A percentile compares a stretch with the other conserved stretches of the same genome.
Conservation (phyloP, 371 early-diverging fungal genomes). For the Mucor sp. region DNA sequence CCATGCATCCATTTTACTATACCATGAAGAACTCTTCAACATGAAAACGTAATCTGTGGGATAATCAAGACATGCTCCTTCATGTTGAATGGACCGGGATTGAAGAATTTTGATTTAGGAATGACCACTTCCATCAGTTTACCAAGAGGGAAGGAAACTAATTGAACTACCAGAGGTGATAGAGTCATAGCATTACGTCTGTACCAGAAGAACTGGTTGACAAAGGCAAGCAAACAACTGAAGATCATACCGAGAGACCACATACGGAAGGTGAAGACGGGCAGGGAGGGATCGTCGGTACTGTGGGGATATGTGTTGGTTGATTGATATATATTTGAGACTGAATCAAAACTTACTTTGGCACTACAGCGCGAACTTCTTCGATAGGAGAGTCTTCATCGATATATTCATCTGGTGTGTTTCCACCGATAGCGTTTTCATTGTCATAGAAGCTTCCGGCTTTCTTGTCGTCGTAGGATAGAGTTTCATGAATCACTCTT, state of each 20-base stretch:
- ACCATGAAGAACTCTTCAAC: too few species aligned
- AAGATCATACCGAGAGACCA: constrained; percentile 70
- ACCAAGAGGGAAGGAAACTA: constrained; percentile 66
- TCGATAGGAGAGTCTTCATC: constrained; percentile 78
- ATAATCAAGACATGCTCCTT: constrained; percentile 86
- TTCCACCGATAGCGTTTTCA: not conserved
- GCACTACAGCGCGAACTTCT: constrained; percentile 70
- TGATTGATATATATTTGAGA: not conserved
- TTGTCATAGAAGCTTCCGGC: constrained; percentile 3
- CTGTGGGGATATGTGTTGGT: constrained; percentile 25
- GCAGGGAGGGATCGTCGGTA: constrained; percentile 67
- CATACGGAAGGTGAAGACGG: constrained; percentile 78
- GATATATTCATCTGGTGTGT: constrained; percentile 3
- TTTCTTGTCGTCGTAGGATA: not conserved
- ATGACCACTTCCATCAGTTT: constrained; percentile 62
- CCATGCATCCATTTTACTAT: too few species aligned
- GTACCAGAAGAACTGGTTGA: constrained; percentile 81
- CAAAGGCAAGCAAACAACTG: constrained; percentile 57
- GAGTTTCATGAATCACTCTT: not conserved
- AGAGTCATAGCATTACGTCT: constrained; percentile 55
- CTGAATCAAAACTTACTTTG: constrained; percentile 20
- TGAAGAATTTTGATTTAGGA: constrained; percentile 59
- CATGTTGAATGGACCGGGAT: constrained; percentile 86
- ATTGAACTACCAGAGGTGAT: constrained; percentile 59
- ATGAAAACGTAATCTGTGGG: constrained; percentile 62